These are phyloP conservation scores for Hymenoscyphus fraxineus DNA, from an alignment of 2,329 filamentous ascomycete genomes.

Conservation along the genomic window DNA sequence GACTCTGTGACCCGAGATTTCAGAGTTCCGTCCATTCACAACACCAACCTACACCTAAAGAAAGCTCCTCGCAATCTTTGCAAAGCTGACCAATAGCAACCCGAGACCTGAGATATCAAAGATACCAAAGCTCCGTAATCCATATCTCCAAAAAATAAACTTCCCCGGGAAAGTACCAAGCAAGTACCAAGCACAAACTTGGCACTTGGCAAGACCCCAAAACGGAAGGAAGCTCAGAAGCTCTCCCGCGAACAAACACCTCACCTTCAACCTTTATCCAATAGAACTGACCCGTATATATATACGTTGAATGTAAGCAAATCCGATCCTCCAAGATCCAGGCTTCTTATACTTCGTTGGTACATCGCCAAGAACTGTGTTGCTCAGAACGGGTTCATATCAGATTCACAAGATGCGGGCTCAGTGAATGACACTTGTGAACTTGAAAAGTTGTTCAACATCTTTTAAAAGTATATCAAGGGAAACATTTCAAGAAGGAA, in stretches of 20 bases:
- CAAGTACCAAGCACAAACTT: not conserved
- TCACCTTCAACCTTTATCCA: not conserved
- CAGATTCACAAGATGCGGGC: too few species aligned
- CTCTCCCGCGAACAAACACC: not conserved
- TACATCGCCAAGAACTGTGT: not conserved
- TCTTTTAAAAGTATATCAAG: too few species aligned
- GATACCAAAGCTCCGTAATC: too few species aligned
- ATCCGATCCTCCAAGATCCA: not conserved
- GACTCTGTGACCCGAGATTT: too few species aligned
- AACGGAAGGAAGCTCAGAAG: not conserved
- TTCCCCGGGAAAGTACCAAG: not conserved
- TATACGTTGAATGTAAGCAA: not conserved
- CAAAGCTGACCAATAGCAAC: not conserved
- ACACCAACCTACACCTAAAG: not conserved
- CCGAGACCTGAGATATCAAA: not conserved
- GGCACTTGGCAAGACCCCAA: constrained; percentile 1
- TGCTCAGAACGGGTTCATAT: not conserved
- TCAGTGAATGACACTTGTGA: too few species aligned
- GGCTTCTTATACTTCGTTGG: not conserved
- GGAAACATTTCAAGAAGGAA: too few species aligned
- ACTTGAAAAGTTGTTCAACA: too few species aligned
- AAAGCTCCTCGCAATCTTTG: not conserved
- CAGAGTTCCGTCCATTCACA: not conserved
- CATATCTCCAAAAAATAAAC: not conserved
- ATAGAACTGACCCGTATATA: not conserved